Evolutionary conservation across 2,329 filamentous ascomycete species (phyloP), one percentile per base, ranked within the genome.

Genomic region (Diaporthe destruens): DNA sequence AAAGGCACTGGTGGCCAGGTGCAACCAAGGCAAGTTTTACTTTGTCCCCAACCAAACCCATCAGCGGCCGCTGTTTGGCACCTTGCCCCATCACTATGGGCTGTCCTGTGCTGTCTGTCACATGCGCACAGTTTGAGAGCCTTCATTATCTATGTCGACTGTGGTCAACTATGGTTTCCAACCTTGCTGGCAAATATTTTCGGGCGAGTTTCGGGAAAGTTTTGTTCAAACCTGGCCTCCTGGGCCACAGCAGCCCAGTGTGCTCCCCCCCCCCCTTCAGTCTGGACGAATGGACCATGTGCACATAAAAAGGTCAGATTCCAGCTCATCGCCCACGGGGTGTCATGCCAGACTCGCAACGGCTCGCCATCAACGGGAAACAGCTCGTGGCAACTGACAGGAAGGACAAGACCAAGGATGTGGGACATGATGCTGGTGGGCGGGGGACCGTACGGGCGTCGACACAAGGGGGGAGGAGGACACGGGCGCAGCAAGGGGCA

Each of bases 381-480:
- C 44, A 65, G 59, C 20, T 25, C 14, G 7, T 12, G 3, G 36
- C n/a, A n/a, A 11, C 36, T 14, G 36, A 14, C 9, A 36, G 23
- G 6, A 20, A 49, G 14, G 32, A 36, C 16, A 23, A 55, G 44
- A n/a, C 39, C 39, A 42, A 42, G 39, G 39, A 74, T 74, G 72
- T 74, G 69, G 72, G 57, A 74, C 53, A 59, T 74, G 49, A 72
- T 74, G 70, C 61, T 51, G 16, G 39, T 59, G 69, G 44, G 55
- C 18, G 23, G 69, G 20, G 44, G 36, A 3, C 61, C 57, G 4
- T 47, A 71, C n/a, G 59, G 63, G 4, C 61, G 25, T 23, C 55
- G 49, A 20, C 53, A 61, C 39, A 44, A 39, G 49, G 42, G 70
- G 49, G 42, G 70, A 20, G 42, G 65, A 20, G 29, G 34, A n/a